These are phyloP conservation scores for Cladosporium velox DNA, from an alignment of 2,329 filamentous ascomycete genomes.

Conservation along the genomic window DNA sequence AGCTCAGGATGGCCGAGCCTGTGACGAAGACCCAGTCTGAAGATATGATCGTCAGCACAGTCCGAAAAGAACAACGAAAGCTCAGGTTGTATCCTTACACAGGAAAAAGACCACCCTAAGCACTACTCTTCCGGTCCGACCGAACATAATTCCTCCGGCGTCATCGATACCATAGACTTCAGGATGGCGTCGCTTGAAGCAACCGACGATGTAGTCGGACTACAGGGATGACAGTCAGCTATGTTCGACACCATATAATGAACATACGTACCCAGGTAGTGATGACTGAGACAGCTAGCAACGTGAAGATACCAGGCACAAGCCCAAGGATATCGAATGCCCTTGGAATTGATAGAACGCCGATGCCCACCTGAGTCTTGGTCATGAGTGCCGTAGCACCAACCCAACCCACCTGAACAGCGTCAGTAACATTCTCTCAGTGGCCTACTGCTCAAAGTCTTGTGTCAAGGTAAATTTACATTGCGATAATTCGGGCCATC, in stretches of 20 bases:
- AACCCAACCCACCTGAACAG: conserved; percentile 38
- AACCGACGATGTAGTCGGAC: conserved; percentile 49
- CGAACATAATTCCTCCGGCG: conserved; percentile 55
- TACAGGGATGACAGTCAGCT: not conserved
- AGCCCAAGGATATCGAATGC: conserved; percentile 51
- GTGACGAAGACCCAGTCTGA: conserved; percentile 62
- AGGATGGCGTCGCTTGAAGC: conserved; percentile 55
- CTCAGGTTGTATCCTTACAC: conserved; percentile 34
- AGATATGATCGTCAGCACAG: not conserved
- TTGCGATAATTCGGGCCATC: conserved; percentile 40
- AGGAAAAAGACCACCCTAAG: conserved; percentile 45
- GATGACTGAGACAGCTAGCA: conserved; percentile 43
- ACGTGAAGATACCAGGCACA: conserved; percentile 49
- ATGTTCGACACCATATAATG: not conserved
- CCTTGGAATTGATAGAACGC: conserved; percentile 51
- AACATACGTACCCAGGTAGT: conserved; percentile 43
- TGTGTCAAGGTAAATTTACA: conserved; percentile 42
- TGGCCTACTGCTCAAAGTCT: conserved; percentile 47
- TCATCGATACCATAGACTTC: conserved; percentile 60
- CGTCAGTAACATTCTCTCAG: conserved; percentile 36
- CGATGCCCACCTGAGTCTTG: conserved; percentile 55
- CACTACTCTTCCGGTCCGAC: conserved; percentile 52
- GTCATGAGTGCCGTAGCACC: conserved; percentile 51
- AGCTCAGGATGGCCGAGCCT: conserved; percentile 60
- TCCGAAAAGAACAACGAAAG: not conserved